Evolutionary conservation across 2,329 filamentous ascomycete genomes (phyloP), one percentile per base, ranked within the genome.

Genomic region (Myriosclerotinia curreyana): DNA sequence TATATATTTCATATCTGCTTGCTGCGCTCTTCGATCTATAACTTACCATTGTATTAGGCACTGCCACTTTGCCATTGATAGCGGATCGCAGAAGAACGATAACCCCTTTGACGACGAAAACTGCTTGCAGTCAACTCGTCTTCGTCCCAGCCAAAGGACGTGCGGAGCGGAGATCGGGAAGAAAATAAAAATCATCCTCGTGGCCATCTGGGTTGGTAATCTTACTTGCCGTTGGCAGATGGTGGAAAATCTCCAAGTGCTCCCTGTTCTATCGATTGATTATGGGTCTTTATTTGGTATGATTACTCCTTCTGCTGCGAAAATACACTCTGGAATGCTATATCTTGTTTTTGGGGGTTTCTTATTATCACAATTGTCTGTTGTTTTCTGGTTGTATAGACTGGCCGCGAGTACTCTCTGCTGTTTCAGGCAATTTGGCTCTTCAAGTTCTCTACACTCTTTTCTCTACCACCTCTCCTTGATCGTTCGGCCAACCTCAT

Each of bases 131-230:
- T 31, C 28, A 31, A 31, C 5, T 6, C 28, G 28, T 31, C 28
- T 31, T 31, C 28, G 6, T 31, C 28, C 4, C 28, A 31, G 2
- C 1, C 6, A 5, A 31, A 2, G 6, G 28, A 31, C 4, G 6
- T 5, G 5, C 28, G 6, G 28, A 31, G 28, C 28, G 28, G 28
- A 31, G 28, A 31, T 31, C 6, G 28, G 28, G 28, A n/a, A n/a
- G 28, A 31, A 31, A 6, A 4, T 5, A 31, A 31, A 31, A 5
- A 31, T 31, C 4, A 74, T 77, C 79, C 12, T 79, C 76, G 15
- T 81, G 4, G 80, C 80, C 8, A 76, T 83, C 12, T 79, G 79
- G 65, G 80, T 83, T 12, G 76, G 79, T 59, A 83, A 83, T 67
- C 70, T 83, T 1, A 81, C 81, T 12, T 76, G 79, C 55, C 77